A percentile compares a stretch with the other conserved stretches of the same genome.
phyloP scores from a whole-genome alignment of 768 basidiomycete genomes.

The Tulasnella sp. region DNA sequence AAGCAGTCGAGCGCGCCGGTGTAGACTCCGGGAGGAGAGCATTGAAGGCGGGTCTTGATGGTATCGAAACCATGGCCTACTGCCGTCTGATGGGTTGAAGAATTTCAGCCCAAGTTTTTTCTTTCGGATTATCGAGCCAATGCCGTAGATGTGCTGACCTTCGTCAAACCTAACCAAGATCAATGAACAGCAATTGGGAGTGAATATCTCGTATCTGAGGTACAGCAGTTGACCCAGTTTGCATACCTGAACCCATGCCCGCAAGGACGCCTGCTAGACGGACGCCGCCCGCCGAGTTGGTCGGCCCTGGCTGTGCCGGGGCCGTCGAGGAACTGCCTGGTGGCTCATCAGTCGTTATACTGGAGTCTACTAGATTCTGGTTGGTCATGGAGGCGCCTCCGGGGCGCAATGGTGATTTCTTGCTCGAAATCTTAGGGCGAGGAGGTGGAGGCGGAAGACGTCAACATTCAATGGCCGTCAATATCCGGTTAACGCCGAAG shows the following conservation, averaged over 20 bases:
- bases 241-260: constrained; percentile 16
- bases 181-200: background rate
- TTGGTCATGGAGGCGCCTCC: constrained; percentile 2
- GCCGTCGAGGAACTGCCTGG: background rate
- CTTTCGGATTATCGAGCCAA: background rate
- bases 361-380: background rate
- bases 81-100: constrained; percentile 30
- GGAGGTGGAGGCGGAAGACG: background rate
- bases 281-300: background rate
- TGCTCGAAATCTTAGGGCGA: background rate
- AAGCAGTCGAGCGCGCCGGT: constrained; percentile 50
- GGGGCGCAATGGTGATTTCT: background rate
- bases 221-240: background rate
- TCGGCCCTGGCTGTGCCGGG: background rate
- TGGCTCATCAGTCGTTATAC: background rate
- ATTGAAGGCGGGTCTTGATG: constrained; percentile 62
- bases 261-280: constrained; percentile 12
- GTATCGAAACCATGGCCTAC: constrained; percentile 72
- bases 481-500: background rate
- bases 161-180: constrained; percentile 14
- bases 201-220: background rate
- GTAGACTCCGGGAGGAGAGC: constrained; percentile 52
- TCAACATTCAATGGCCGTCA: background rate
- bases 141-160: background rate
- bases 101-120: background rate